Evolutionary conservation across 345 rosid species (phyloP).

Genomic region (Hibiscus syriacus): DNA sequence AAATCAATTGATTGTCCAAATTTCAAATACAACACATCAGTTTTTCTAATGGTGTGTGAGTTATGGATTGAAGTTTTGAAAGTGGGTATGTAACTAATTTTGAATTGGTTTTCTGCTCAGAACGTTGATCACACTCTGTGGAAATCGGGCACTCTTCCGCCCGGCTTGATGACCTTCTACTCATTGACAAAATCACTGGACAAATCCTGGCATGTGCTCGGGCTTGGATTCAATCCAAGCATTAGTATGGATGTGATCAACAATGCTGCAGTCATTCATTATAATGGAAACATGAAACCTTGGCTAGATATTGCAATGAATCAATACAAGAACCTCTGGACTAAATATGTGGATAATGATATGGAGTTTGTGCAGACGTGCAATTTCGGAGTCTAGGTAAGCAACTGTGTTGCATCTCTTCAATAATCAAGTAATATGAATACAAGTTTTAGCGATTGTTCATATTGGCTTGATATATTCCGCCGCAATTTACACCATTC

Average conservation of each 20-base stretch:
- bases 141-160: too few relatives aligned
- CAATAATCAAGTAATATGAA: constrained; percentile 20
- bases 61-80: neutral
- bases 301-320: too few relatives aligned
- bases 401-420: constrained; percentile 13
- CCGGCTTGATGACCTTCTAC: constrained; percentile 81
- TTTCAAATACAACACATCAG: neutral
- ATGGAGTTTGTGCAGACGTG: too few relatives aligned
- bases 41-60: neutral
- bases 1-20: neutral
- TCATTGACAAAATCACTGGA: constrained; percentile 73
- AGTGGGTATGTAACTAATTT: neutral
- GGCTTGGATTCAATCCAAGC: constrained; percentile 86
- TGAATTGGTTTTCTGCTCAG: constrained; percentile 27
- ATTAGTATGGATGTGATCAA: constrained; percentile 75
- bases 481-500: constrained; percentile 16
- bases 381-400: constrained; percentile 73
- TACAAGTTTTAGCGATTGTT: constrained; percentile 22
- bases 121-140: constrained; percentile 61
- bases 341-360: too few relatives aligned
- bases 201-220: constrained; percentile 89
- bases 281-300: too few relatives aligned
- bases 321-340: too few relatives aligned
- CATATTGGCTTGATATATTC: constrained; percentile 20
- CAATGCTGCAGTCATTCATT: constrained; percentile 82